Conservation (phyloP, 176 grass and related monocot genomes). For the Triticum monococcum region DNA sequence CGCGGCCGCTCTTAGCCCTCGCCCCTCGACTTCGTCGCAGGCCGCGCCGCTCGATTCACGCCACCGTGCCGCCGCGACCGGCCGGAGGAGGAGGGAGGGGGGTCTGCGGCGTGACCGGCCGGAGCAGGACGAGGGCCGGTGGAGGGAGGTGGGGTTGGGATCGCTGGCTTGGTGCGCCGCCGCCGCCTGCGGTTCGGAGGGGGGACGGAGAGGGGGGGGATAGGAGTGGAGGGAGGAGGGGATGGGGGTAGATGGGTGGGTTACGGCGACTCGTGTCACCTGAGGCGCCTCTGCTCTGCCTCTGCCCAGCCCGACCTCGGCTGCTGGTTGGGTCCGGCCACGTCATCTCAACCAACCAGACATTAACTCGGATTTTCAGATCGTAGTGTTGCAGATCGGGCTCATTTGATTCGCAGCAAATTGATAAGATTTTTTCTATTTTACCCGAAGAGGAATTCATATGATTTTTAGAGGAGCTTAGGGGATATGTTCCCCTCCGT, state of each 20-base stretch:
- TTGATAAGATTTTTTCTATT: too few relatives aligned
- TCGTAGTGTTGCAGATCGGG: too few relatives aligned
- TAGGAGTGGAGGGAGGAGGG: background rate
- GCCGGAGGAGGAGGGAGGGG: background rate
- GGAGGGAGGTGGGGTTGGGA: background rate
- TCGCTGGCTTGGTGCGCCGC: background rate
- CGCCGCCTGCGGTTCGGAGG: background rate
- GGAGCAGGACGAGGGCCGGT: background rate
- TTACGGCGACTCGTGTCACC: background rate
- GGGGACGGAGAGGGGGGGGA: background rate
- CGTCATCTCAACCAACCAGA: too few relatives aligned
- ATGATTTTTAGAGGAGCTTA: too few relatives aligned
- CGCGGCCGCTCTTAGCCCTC: background rate
- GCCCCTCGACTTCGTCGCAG: background rate
- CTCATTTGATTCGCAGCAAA: too few relatives aligned
- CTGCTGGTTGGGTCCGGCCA: background rate
- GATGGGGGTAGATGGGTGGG: background rate
- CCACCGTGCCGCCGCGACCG: background rate
- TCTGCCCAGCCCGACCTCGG: background rate
- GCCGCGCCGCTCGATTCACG: background rate
- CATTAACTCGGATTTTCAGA: too few relatives aligned
- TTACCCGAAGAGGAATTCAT: too few relatives aligned
- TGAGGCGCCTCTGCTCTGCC: background rate
- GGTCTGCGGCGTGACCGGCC: background rate
- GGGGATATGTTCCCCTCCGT: too few relatives aligned